Percentiles rank a stretch among this genome's conserved stretches.
These are phyloP conservation scores for Globisporangium apiculatum DNA, from an alignment of 352 stramenopile species.

Conservation along the genomic window DNA sequence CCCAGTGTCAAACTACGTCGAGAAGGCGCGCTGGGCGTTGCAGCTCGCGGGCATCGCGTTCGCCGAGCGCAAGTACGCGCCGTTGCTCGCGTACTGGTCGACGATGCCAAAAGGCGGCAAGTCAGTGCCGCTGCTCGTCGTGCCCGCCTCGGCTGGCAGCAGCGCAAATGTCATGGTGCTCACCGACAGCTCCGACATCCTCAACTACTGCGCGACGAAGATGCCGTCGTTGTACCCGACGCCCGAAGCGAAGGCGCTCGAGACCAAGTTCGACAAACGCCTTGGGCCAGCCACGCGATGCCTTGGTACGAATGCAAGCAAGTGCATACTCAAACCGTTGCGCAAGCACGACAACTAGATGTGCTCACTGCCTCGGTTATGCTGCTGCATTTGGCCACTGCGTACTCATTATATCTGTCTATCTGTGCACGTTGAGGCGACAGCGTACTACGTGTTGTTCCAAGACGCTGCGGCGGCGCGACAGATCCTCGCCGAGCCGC, in stretches of 20 bases:
- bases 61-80: constrained; percentile 35
- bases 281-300: constrained; percentile 28
- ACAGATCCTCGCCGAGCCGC: constrained; percentile 17
- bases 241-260: constrained; percentile 25
- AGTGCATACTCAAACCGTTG: too few relatives aligned
- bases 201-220: constrained; percentile 29
- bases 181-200: constrained; percentile 34
- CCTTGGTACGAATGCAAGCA: constrained; percentile 12
- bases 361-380: not conserved
- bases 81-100: constrained; percentile 33
- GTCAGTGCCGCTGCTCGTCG: constrained; percentile 33
- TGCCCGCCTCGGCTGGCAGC: constrained; percentile 6
- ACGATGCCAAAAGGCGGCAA: constrained; percentile 36
- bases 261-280: constrained; percentile 31
- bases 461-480: constrained; percentile 12
- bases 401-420: not conserved
- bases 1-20: constrained; percentile 48
- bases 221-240: constrained; percentile 30
- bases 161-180: constrained; percentile 8
- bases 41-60: constrained; percentile 34
- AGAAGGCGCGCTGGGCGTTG: constrained; percentile 54
- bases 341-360: too few relatives aligned
- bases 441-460: constrained; percentile 33
- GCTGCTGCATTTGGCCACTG: not conserved
- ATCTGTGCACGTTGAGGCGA: not conserved